phyloP scores from a whole-genome alignment of 371 early-diverging fungal genomes.

The Mucor saturninus region DNA sequence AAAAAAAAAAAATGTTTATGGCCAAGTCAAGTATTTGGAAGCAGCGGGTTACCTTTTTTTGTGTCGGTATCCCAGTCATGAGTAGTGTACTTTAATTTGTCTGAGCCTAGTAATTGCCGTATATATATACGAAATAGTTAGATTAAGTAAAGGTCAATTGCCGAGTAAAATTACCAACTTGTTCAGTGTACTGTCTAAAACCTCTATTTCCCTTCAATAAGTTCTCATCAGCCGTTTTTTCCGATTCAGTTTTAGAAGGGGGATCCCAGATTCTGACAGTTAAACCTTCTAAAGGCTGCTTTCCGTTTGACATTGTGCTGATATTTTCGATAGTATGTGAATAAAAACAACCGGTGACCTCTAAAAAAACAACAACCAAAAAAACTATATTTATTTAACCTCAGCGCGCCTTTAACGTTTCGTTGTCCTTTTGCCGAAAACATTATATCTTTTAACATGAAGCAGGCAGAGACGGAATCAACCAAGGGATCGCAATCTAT shows the following conservation, averaged over 20 bases:
- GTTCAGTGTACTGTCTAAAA: conserved; percentile 22
- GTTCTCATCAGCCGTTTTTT: neutral
- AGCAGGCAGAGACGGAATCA: conserved; percentile 7
- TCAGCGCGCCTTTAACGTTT: conserved; percentile 2
- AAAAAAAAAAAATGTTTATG: neutral
- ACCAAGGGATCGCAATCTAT: conserved; percentile 5
- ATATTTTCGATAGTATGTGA: neutral
- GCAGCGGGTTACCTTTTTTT: neutral
- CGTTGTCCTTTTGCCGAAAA: neutral
- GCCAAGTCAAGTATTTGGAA: neutral
- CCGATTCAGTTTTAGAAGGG: neutral
- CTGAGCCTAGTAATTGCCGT: conserved; percentile 2
- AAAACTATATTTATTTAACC: neutral
- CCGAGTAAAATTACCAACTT: conserved; percentile 5
- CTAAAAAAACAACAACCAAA: neutral
- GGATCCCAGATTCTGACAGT: conserved; percentile 21
- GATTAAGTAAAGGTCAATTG: neutral
- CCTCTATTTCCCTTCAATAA: conserved; percentile 13
- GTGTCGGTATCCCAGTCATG: conserved; percentile 1
- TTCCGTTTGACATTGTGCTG: conserved; percentile 12
- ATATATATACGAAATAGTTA: neutral
- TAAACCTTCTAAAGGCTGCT: conserved; percentile 21
- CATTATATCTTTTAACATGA: neutral
- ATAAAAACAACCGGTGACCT: too few relatives aligned
- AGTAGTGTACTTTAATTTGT: conserved; percentile 3